Evolutionary conservation across 2,329 filamentous ascomycete species (phyloP).

Genomic region (Alternaria infectoria): DNA sequence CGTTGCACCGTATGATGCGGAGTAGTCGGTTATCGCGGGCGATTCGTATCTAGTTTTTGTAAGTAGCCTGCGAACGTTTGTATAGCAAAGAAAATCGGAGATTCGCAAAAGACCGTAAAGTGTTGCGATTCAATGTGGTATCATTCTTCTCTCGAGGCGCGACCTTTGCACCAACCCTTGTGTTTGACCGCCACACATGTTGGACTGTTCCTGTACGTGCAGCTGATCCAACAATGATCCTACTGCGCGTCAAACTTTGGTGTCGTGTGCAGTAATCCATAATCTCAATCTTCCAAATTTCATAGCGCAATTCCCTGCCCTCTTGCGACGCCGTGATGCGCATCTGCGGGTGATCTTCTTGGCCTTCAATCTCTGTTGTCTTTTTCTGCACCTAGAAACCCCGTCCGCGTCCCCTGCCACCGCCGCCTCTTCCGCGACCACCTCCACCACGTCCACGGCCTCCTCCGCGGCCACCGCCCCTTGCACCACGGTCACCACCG

Average conservation of each 20-base stretch:
- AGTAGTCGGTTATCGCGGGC: constrained; percentile 56
- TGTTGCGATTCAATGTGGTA: constrained; percentile 27
- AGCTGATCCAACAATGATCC: constrained; percentile 18
- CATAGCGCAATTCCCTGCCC: constrained; percentile 2
- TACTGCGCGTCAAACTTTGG: constrained; percentile 28
- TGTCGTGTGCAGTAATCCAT: constrained; percentile 20
- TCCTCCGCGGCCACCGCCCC: constrained; percentile 44
- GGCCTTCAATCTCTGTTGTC: constrained; percentile 7
- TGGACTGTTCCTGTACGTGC: constrained; percentile 7
- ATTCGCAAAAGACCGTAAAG: background rate
- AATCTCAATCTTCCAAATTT: constrained; percentile 16
- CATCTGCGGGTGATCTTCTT: background rate
- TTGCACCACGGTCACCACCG: constrained; percentile 55
- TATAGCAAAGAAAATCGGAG: background rate
- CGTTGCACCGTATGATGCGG: constrained; percentile 76
- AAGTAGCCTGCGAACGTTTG: background rate
- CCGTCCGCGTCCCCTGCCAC: constrained; percentile 50
- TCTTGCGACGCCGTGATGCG: constrained; percentile 2
- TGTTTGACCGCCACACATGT: constrained; percentile 30
- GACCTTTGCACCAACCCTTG: constrained; percentile 20
- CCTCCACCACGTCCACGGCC: constrained; percentile 47
- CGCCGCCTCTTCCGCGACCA: constrained; percentile 50
- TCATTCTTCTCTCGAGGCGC: constrained; percentile 32
- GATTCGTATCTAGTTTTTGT: background rate
- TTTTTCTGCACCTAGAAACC: constrained; percentile 27